Evolutionary conservation across 305 asterid species (phyloP).

Genomic region (Andrographis paniculata): DNA sequence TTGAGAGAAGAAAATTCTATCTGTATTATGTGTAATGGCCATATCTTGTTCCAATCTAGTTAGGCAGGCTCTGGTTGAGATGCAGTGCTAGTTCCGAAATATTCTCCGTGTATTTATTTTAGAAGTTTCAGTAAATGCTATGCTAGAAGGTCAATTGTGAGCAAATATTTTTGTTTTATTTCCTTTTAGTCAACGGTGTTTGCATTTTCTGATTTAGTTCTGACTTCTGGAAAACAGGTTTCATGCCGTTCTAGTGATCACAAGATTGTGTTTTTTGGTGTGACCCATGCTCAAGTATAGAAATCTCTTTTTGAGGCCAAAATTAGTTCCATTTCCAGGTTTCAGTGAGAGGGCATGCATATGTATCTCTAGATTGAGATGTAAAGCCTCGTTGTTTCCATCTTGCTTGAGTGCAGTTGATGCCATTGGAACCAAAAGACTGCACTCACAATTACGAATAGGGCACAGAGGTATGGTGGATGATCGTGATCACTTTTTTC

Average conservation of each 20-base stretch:
- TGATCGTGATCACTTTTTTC: slow-evolving; percentile 7
- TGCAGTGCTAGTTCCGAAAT: no score
- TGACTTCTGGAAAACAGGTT: slow-evolving; percentile 5
- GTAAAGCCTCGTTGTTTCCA: slow-evolving; percentile 23
- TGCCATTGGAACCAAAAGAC: slow-evolving; percentile 23
- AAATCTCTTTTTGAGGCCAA: slow-evolving; percentile 27
- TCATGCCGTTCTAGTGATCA: slow-evolving; percentile 9
- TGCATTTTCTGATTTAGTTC: not conserved
- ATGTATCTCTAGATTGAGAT: slow-evolving; percentile 23
- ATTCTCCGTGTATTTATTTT: no score
- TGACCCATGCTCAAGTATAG: slow-evolving; percentile 41
- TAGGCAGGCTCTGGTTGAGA: no score
- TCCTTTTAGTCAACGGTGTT: not conserved
- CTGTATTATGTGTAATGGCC: no score
- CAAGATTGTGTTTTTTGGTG: slow-evolving; percentile 17
- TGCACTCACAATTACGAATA: slow-evolving; percentile 23
- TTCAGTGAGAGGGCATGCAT: slow-evolving; percentile 23
- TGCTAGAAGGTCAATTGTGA: no score
- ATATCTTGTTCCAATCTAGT: no score
- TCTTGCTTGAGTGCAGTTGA: slow-evolving; percentile 20
- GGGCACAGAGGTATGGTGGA: slow-evolving; percentile 29
- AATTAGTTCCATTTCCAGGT: slow-evolving; percentile 21
- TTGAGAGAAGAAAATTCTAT: no score
- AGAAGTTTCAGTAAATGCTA: no score
- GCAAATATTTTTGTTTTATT: no score